A percentile compares a stretch with the other conserved stretches of the same genome.
Conservation (phyloP, 2,329 filamentous ascomycete genomes). For the Nemania bipapillata region DNA sequence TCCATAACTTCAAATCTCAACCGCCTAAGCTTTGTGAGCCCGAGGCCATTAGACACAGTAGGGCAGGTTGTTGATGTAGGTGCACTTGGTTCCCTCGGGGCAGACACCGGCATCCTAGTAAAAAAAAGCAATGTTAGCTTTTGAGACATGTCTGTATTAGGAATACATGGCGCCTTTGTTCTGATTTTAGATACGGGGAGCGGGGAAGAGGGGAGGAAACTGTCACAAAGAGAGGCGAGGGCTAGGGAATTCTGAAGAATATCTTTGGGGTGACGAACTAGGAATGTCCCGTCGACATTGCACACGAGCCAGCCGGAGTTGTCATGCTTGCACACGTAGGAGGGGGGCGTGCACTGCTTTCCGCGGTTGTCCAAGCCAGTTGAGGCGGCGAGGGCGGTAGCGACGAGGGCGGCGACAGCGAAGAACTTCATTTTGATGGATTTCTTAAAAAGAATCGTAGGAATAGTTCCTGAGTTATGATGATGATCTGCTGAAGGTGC, state of each 20-base stretch:
- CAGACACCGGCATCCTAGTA: conserved; percentile 46
- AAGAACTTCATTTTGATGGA: conserved; percentile 46
- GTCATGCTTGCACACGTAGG: conserved; percentile 48
- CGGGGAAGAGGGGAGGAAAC: neutral
- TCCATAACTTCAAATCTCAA: neutral
- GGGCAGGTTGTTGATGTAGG: conserved; percentile 47
- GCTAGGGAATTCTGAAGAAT: neutral
- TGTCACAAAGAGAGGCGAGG: neutral
- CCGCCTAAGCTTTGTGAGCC: neutral
- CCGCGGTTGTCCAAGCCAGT: conserved; percentile 24
- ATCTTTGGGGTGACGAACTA: conserved; percentile 40
- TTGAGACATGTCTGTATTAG: neutral
- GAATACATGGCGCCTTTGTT: neutral
- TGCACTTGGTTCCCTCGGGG: conserved; percentile 42
- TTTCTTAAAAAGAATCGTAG: neutral
- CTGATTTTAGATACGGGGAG: neutral
- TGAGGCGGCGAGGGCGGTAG: conserved; percentile 38
- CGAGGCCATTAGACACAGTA: conserved; percentile 45
- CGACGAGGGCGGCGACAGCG: conserved; percentile 37
- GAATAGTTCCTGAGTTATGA: neutral
- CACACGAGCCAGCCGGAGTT: conserved; percentile 49
- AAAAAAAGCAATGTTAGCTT: conserved; percentile 11
- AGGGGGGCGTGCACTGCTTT: conserved; percentile 42
- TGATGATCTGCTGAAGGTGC: neutral
- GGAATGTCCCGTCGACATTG: conserved; percentile 45